Conservation (phyloP, 257 asterid species). For the Cruciata laevipes region DNA sequence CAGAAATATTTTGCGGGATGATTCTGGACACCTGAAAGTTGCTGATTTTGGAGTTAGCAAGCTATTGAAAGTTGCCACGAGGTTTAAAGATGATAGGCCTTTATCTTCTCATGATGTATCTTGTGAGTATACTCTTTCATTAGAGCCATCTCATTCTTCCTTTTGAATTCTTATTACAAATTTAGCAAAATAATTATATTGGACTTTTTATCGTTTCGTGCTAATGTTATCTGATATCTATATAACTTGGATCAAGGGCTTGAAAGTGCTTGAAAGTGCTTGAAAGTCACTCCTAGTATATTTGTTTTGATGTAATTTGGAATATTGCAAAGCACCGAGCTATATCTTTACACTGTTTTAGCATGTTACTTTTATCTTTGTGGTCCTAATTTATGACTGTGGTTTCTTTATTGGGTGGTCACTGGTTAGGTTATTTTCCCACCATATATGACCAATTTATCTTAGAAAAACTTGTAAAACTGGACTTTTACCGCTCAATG, state of each 20-base stretch:
- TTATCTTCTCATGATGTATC: slow-evolving; percentile 45
- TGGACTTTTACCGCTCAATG: not conserved
- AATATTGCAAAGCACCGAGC: not conserved
- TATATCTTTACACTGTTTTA: not conserved
- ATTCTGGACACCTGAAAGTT: slow-evolving; percentile 93
- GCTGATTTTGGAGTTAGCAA: slow-evolving; percentile 96
- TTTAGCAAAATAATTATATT: not conserved
- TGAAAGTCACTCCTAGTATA: not conserved
- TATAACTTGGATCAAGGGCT: too few species aligned
- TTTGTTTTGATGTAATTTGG: not conserved
- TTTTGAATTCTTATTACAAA: not conserved
- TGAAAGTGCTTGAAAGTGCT: too few species aligned
- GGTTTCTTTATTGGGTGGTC: not conserved
- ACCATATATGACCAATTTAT: not conserved
- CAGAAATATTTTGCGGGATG: slow-evolving; percentile 94
- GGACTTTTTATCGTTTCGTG: not conserved
- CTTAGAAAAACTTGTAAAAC: not conserved
- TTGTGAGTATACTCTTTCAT: slow-evolving; percentile 49
- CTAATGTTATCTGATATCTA: not conserved
- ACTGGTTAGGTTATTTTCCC: not conserved
- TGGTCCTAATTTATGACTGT: not conserved
- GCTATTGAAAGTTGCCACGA: slow-evolving; percentile 63
- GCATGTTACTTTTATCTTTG: not conserved
- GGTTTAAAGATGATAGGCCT: slow-evolving; percentile 66
- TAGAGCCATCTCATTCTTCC: not conserved